phyloP scores from a whole-genome alignment of 2,329 filamentous ascomycete species.

The Sporothrix mexicana region DNA sequence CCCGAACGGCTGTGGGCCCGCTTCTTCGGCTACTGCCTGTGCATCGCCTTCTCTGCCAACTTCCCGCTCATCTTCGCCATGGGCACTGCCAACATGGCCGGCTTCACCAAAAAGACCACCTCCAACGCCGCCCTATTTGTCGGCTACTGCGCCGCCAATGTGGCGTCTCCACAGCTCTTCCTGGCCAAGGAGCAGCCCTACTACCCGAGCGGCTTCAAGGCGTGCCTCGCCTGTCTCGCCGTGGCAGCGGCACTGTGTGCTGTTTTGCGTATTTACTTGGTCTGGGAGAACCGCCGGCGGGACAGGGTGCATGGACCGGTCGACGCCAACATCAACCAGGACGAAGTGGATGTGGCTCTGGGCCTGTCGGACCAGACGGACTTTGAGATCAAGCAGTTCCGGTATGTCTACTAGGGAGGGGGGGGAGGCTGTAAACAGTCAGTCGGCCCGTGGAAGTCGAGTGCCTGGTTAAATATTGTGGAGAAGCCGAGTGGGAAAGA shows the following conservation, averaged over 20 bases:
- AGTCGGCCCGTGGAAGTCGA: no score
- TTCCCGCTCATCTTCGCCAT: constrained; percentile 55
- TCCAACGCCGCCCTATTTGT: constrained; percentile 58
- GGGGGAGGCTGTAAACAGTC: not conserved
- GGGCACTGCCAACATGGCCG: constrained; percentile 58
- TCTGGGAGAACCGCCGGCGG: not conserved
- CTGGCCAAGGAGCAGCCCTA: constrained; percentile 54
- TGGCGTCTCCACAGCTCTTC: constrained; percentile 61
- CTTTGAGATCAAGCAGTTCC: constrained; percentile 40
- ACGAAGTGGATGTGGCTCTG: constrained; percentile 22
- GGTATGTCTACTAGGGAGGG: constrained; percentile 36
- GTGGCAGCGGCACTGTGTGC: constrained; percentile 58
- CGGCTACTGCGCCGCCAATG: constrained; percentile 61
- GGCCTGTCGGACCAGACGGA: constrained; percentile 40
- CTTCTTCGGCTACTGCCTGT: constrained; percentile 55
- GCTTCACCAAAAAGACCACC: constrained; percentile 61
- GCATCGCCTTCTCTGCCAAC: constrained; percentile 49
- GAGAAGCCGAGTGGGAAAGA: not conserved
- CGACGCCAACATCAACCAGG: not conserved
- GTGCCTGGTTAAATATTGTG: not conserved
- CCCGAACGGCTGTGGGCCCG: constrained; percentile 55
- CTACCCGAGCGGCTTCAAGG: constrained; percentile 46
- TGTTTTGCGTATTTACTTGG: constrained; percentile 44
- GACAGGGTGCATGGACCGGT: not conserved
- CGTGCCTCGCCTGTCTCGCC: constrained; percentile 58